phyloP scores from a whole-genome alignment of 1,284 basidiomycete genomes.

The Flammula alnicola region DNA sequence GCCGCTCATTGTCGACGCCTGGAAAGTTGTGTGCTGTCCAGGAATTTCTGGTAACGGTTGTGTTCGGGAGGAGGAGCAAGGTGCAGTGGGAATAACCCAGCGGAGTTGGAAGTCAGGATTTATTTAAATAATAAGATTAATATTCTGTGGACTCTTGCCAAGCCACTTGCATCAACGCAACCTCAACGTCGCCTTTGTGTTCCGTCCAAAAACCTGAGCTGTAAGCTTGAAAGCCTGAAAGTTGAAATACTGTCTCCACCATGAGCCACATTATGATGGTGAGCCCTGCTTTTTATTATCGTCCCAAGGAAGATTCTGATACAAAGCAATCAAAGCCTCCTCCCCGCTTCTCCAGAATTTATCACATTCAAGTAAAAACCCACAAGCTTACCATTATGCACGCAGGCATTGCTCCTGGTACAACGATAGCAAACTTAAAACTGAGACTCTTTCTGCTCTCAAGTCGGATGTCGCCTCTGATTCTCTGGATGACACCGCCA shows the following conservation, averaged over 20 bases:
- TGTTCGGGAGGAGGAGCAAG: constrained; percentile 22
- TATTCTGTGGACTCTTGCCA: too few species aligned
- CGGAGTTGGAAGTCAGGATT: constrained; percentile 19
- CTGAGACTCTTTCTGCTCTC: constrained; percentile 65
- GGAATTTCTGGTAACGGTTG: constrained; percentile 15
- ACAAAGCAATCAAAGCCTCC: constrained; percentile 23
- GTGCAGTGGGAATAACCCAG: constrained; percentile 20
- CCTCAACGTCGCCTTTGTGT: neutral
- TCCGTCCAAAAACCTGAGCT: too few species aligned
- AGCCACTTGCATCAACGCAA: too few species aligned
- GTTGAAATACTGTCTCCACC: neutral
- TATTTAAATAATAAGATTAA: too few species aligned
- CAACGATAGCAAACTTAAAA: constrained; percentile 62
- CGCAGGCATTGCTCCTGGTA: constrained; percentile 52
- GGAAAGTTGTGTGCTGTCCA: neutral
- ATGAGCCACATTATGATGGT: constrained; percentile 7
- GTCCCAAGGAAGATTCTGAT: neutral
- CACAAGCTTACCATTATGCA: constrained; percentile 71
- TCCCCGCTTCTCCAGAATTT: constrained; percentile 50
- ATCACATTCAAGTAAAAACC: constrained; percentile 69
- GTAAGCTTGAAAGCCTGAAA: too few species aligned
- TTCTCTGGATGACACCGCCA: constrained; percentile 25
- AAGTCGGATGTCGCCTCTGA: constrained; percentile 44
- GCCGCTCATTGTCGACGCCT: constrained; percentile 49
- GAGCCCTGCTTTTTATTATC: neutral